phyloP scores from a whole-genome alignment of 139 green algal species.

The Coelastrella sp. region DNA sequence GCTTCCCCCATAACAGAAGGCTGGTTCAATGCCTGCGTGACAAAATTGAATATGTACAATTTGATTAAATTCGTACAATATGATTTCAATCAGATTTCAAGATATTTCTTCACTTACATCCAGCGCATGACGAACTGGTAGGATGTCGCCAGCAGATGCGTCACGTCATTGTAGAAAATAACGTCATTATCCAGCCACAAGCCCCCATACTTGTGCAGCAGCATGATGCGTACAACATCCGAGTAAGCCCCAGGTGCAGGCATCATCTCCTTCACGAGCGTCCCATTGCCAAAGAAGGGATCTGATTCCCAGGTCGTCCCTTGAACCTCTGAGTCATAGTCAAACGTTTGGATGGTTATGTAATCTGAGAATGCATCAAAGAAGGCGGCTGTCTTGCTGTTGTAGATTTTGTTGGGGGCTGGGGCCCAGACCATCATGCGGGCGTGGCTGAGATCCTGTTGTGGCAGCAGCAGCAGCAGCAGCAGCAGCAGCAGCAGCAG shows the following conservation, averaged over 20 bases:
- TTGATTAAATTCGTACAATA: no score
- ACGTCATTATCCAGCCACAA: constrained; percentile 53
- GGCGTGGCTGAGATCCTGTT: background rate
- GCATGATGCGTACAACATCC: constrained; percentile 16
- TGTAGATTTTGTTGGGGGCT: background rate
- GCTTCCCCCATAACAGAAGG: no score
- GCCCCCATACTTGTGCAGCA: constrained; percentile 24
- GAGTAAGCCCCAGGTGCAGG: background rate
- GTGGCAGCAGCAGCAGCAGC: background rate
- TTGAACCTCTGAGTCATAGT: background rate
- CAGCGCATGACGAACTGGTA: constrained; percentile 48
- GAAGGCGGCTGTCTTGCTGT: background rate
- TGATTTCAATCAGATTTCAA: background rate
- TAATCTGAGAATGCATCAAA: background rate
- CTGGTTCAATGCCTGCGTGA: no score
- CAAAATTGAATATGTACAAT: no score
- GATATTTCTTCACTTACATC: background rate
- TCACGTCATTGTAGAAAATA: constrained; percentile 33
- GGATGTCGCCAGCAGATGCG: constrained; percentile 26
- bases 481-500: background rate
- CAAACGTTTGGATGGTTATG: constrained; percentile 6
- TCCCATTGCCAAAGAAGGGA: constrained; percentile 3
- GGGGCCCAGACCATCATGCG: background rate
- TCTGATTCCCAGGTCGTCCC: background rate
- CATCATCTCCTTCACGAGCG: background rate